A percentile compares a stretch with the other conserved stretches of the same genome.
These are phyloP conservation scores for Solanum hybrid DNA, from an alignment of 305 asterid genomes.

Conservation along the genomic window DNA sequence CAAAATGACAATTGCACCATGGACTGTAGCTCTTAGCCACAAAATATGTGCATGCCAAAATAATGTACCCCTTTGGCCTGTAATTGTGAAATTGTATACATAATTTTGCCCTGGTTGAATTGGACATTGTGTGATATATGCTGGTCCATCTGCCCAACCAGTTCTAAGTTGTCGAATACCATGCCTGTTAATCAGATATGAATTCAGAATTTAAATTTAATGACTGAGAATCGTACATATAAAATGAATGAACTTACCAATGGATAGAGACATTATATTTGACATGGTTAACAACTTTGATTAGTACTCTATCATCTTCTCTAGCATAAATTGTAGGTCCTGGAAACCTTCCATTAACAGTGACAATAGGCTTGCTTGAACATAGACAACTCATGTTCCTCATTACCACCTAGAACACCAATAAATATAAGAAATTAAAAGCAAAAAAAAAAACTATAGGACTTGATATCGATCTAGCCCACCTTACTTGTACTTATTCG, in stretches of 20 bases:
- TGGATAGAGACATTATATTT: constrained; percentile 80
- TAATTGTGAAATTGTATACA: constrained; percentile 23
- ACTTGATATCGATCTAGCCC: neutral
- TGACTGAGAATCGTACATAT: neutral
- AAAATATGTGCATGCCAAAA: no score
- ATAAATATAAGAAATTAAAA: neutral
- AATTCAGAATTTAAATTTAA: neutral
- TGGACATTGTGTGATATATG: no score
- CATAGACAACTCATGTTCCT: constrained; percentile 60
- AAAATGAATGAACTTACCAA: constrained; percentile 34
- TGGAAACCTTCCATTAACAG: constrained; percentile 73
- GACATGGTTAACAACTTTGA: constrained; percentile 73
- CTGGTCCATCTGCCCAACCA: no score
- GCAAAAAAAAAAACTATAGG: neutral
- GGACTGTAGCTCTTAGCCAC: no score
- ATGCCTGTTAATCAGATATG: constrained; percentile 38
- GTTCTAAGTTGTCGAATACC: no score
- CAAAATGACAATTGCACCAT: no score
- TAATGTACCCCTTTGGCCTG: no score
- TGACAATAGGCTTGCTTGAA: constrained; percentile 62
- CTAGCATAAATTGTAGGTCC: constrained; percentile 91
- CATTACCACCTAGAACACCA: constrained; percentile 55
- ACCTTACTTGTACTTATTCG: neutral
- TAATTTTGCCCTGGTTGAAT: no score
- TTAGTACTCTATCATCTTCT: constrained; percentile 70